Percentiles rank a stretch among this genome's conserved stretches.
Evolutionary conservation across 306 rosid species (phyloP).

Genomic region (Phaseolus lunatus): DNA sequence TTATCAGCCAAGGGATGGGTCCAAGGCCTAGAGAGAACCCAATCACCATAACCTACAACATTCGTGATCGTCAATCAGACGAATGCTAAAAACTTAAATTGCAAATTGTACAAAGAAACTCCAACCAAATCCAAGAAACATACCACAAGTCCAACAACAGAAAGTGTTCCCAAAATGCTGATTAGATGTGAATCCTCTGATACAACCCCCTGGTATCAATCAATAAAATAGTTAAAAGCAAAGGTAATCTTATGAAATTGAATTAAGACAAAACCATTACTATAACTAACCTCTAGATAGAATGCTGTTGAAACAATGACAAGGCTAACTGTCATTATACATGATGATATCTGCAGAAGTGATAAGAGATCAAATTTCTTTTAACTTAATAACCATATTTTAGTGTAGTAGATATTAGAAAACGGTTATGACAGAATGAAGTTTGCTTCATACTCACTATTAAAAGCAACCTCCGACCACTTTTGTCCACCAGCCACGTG

Average conservation of each 20-base stretch:
- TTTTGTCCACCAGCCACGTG: conserved; percentile 84
- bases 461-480: conserved; percentile 80
- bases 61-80: conserved; percentile 32
- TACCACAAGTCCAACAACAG: conserved; percentile 85
- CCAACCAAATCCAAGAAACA: conserved; percentile 37
- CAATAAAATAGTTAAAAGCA: conserved; percentile 38
- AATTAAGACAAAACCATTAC: conserved; percentile 40
- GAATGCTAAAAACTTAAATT: background rate
- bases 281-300: conserved; percentile 64
- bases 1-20: conserved; percentile 91
- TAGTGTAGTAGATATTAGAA: conserved; percentile 4
- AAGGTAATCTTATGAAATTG: conserved; percentile 21
- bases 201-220: conserved; percentile 49
- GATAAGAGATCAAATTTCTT: conserved; percentile 19
- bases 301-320: conserved; percentile 70
- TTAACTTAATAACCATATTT: conserved; percentile 25
- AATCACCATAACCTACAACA: conserved; percentile 62
- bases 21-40: conserved; percentile 85
- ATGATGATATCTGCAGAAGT: conserved; percentile 67
- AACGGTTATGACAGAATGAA: background rate
- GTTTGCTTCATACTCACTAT: conserved; percentile 56
- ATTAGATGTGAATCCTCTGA: conserved; percentile 55
- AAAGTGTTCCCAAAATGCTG: conserved; percentile 58
- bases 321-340: conserved; percentile 77
- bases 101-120: background rate